phyloP scores from a whole-genome alignment of 2,329 filamentous ascomycete genomes.

The Trichoderma hamatum region DNA sequence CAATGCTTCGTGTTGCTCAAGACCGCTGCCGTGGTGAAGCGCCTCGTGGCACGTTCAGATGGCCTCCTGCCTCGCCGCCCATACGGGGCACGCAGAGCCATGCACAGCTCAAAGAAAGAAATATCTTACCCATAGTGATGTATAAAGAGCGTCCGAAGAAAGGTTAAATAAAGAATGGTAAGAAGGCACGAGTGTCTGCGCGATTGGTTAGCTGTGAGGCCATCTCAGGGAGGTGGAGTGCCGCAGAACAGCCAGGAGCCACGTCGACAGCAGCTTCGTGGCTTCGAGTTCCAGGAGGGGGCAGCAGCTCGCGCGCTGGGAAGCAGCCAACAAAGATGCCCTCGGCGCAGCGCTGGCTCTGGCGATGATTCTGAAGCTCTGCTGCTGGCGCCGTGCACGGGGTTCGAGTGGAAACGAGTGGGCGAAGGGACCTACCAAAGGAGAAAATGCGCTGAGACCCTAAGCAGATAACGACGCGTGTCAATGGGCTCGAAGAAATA shows the following conservation, averaged over 20 bases:
- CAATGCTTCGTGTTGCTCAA: slow-evolving; percentile 9
- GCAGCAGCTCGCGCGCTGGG: slow-evolving; percentile 2
- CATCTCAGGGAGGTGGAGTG: background rate
- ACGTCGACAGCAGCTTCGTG: slow-evolving; percentile 14
- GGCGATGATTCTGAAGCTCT: background rate
- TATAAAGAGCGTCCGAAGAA: slow-evolving; percentile 44
- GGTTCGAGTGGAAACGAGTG: slow-evolving; percentile 1
- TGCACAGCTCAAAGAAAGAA: slow-evolving; percentile 36
- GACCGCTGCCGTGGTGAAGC: background rate
- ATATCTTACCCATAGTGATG: slow-evolving; percentile 48
- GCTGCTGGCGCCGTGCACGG: background rate
- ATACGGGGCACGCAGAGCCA: slow-evolving; percentile 31
- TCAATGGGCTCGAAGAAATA: slow-evolving; percentile 39
- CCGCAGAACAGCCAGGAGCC: slow-evolving; percentile 25
- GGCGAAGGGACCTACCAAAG: slow-evolving; percentile 25
- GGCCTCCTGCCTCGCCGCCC: slow-evolving; percentile 23
- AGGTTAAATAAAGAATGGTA: slow-evolving; percentile 33
- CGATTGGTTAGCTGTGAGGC: slow-evolving; percentile 32
- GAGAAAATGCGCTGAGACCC: slow-evolving; percentile 22
- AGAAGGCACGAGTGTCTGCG: slow-evolving; percentile 37
- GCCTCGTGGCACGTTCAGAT: slow-evolving; percentile 32
- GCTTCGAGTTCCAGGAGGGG: background rate
- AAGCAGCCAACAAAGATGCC: background rate
- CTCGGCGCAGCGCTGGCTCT: background rate
- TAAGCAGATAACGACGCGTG: slow-evolving; percentile 37